Evolutionary conservation across 2,329 filamentous ascomycete genomes (phyloP).

Genomic region (Nemania sp.): DNA sequence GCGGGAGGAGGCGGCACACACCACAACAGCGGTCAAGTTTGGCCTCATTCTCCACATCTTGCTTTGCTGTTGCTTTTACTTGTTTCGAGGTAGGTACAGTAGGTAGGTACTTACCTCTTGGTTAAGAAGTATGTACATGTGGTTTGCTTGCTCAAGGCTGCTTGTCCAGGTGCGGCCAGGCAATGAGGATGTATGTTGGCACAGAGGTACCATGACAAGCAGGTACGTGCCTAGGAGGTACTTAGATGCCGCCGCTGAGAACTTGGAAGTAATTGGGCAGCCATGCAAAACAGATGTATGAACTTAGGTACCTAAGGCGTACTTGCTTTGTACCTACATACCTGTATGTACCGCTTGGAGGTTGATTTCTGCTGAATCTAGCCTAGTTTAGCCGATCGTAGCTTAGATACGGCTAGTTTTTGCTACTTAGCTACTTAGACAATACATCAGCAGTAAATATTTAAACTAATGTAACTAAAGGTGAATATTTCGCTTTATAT

Average conservation of each 20-base stretch:
- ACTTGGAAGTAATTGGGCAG: slow-evolving; percentile 19
- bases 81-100: no score
- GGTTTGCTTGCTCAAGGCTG: neutral
- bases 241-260: neutral
- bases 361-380: no score
- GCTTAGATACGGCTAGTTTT: no score
- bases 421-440: no score
- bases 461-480: no score
- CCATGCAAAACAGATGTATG: slow-evolving; percentile 3
- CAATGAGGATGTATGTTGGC: no score
- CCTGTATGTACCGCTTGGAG: neutral
- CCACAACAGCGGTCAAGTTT: slow-evolving; percentile 24
- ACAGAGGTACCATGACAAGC: neutral
- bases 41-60: slow-evolving; percentile 16
- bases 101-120: neutral
- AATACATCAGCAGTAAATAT: no score
- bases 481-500: no score
- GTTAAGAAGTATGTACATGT: neutral
- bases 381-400: no score
- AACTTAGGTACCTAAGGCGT: neutral
- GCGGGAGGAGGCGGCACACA: slow-evolving; percentile 1
- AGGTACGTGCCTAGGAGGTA: neutral
- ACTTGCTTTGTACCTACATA: no score
- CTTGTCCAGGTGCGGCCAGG: neutral
- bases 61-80: slow-evolving; percentile 19